These are phyloP conservation scores for Starmerella davenportii DNA, from an alignment of 805 yeast species.

Conservation along the genomic window DNA sequence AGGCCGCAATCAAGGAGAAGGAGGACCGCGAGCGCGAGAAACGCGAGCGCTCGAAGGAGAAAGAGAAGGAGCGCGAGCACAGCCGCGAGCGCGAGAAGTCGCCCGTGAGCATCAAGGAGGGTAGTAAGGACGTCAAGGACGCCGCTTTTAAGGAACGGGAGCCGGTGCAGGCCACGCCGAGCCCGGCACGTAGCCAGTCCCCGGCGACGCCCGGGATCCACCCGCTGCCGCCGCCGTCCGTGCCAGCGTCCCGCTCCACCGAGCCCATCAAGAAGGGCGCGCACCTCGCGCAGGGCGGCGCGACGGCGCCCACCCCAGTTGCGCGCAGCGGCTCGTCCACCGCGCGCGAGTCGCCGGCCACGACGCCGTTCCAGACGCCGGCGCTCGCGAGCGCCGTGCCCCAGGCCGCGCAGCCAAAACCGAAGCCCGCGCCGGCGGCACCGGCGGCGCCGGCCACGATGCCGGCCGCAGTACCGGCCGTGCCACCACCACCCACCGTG, in stretches of 20 bases:
- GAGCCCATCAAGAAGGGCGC: slow-evolving; percentile 9
- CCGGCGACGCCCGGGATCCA: slow-evolving; percentile 14
- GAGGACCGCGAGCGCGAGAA: slow-evolving; percentile 13
- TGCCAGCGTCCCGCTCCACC: slow-evolving; percentile 13
- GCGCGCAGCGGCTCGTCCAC: slow-evolving; percentile 15
- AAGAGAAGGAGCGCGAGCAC: slow-evolving; percentile 5
- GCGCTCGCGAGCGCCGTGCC: neutral
- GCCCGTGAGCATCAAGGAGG: neutral
- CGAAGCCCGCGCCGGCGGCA: slow-evolving; percentile 1
- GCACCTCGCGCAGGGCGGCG: slow-evolving; percentile 15
- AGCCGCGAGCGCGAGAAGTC: too few species aligned
- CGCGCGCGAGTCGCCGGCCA: slow-evolving; percentile 10
- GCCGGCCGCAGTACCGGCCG: neutral
- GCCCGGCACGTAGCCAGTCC: slow-evolving; percentile 12
- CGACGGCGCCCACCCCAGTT: slow-evolving; percentile 12
- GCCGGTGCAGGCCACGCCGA: slow-evolving; percentile 3
- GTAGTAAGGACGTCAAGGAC: neutral
- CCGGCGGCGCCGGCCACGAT: neutral
- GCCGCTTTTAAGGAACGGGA: neutral
- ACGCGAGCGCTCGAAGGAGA: slow-evolving; percentile 14
- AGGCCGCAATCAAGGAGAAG: slow-evolving; percentile 14
- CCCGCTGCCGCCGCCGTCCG: slow-evolving; percentile 19
- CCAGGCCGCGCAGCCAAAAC: neutral
- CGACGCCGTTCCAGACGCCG: neutral
- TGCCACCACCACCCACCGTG: neutral